Percentiles rank a stretch among this genome's conserved stretches.
Conservation (phyloP, 768 basidiomycete genomes). For the Neoboletus brunneissimus region DNA sequence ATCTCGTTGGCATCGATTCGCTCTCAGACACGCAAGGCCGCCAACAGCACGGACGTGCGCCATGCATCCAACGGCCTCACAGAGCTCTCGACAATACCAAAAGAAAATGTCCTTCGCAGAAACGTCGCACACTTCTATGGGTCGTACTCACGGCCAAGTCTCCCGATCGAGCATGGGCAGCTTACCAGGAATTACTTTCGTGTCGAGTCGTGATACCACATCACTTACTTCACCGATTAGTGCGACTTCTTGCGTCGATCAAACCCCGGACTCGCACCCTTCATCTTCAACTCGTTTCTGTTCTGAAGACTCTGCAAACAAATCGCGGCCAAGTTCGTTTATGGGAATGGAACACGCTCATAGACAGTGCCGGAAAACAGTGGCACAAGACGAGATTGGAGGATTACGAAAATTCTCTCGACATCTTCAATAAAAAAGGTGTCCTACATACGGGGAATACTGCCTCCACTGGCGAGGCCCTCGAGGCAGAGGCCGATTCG, state of each 20-base stretch:
- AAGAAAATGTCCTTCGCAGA: constrained; percentile 20
- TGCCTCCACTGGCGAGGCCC: constrained; percentile 7
- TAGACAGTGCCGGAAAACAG: constrained; percentile 65
- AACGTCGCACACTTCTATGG: constrained; percentile 27
- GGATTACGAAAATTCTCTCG: constrained; percentile 60
- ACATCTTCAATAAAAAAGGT: constrained; percentile 62
- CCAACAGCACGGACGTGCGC: background rate
- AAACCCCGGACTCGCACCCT: constrained; percentile 55
- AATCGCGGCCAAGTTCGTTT: constrained; percentile 52
- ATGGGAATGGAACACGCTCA: constrained; percentile 78
- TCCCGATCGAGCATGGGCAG: constrained; percentile 40
- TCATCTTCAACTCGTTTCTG: constrained; percentile 67
- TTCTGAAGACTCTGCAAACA: constrained; percentile 54
- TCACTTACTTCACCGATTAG: constrained; percentile 57
- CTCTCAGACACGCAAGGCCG: constrained; percentile 6
- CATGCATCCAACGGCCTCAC: background rate
- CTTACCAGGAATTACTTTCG: constrained; percentile 39
- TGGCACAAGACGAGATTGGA: constrained; percentile 54
- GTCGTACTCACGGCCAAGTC: constrained; percentile 35
- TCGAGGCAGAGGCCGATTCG: constrained; percentile 4
- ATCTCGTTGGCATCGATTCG: constrained; percentile 4
- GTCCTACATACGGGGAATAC: constrained; percentile 21
- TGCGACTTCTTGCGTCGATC: constrained; percentile 52
- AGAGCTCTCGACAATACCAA: background rate
- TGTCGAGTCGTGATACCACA: constrained; percentile 26